Conservation (phyloP, 1,139 yeast genomes). For the Eremothecium cymbalariae region DNA sequence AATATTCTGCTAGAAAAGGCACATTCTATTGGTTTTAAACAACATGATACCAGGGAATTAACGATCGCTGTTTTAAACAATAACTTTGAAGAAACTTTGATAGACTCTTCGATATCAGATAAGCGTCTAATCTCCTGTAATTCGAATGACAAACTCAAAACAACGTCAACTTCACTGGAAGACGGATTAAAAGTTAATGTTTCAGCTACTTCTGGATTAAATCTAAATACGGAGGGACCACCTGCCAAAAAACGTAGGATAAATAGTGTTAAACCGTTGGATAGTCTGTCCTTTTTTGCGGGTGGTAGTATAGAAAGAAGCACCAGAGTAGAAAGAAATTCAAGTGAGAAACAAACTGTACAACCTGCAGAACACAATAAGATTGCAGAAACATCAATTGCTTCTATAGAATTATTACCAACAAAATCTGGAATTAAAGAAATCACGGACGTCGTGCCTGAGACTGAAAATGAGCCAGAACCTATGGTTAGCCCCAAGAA, state of each 20-base stretch:
- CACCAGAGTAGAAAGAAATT: background rate
- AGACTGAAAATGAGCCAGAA: background rate
- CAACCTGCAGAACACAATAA: background rate
- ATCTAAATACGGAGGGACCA: too few species aligned
- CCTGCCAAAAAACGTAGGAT: slow-evolving; percentile 21
- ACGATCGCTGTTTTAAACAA: too few species aligned
- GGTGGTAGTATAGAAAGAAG: slow-evolving; percentile 26
- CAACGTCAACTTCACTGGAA: too few species aligned
- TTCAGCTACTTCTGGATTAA: too few species aligned
- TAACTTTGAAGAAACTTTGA: too few species aligned
- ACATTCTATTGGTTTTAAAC: too few species aligned
- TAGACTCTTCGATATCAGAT: too few species aligned
- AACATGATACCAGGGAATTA: too few species aligned
- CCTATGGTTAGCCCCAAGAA: background rate
- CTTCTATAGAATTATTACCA: background rate
- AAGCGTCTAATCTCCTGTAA: too few species aligned
- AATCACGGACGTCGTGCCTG: background rate
- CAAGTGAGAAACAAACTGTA: background rate
- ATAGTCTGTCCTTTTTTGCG: slow-evolving; percentile 33
- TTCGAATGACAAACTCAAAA: too few species aligned
- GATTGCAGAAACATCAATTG: background rate
- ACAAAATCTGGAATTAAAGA: background rate
- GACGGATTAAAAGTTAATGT: too few species aligned
- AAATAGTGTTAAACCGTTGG: slow-evolving; percentile 27
- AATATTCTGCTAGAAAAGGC: too few species aligned